A percentile compares a stretch with the other conserved stretches of the same genome.
phyloP scores from a whole-genome alignment of 768 basidiomycete genomes.

The Leccinum broughii region DNA sequence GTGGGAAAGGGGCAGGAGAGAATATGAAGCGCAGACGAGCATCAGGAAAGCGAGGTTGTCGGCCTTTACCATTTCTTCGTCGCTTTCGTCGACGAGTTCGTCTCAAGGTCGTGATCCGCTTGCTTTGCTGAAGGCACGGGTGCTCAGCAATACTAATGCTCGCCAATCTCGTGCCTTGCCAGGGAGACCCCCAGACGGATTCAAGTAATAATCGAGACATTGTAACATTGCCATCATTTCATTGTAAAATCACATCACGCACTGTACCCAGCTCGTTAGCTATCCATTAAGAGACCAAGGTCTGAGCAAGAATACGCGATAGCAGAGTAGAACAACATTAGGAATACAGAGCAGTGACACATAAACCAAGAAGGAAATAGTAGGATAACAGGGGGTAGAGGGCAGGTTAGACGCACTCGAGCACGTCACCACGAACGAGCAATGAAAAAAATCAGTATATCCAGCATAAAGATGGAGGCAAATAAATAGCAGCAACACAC shows the following conservation, averaged over 20 bases:
- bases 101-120: slow-evolving; percentile 34
- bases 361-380: slow-evolving; percentile 44
- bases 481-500: slow-evolving; percentile 40
- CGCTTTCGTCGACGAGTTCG: slow-evolving; percentile 19
- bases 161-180: slow-evolving; percentile 33
- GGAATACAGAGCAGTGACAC: slow-evolving; percentile 49
- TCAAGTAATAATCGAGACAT: slow-evolving; percentile 18
- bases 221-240: slow-evolving; percentile 2
- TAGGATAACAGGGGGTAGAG: slow-evolving; percentile 37
- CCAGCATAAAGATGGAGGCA: slow-evolving; percentile 43
- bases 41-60: slow-evolving; percentile 51
- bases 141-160: slow-evolving; percentile 64
- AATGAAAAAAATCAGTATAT: slow-evolving; percentile 35
- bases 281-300: slow-evolving; percentile 35
- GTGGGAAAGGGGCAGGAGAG: slow-evolving; percentile 56
- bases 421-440: slow-evolving; percentile 29
- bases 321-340: slow-evolving; percentile 64
- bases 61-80: slow-evolving; percentile 27
- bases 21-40: slow-evolving; percentile 43
- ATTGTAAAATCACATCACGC: slow-evolving; percentile 19
- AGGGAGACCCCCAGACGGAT: slow-evolving; percentile 24
- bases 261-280: slow-evolving; percentile 13
- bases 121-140: slow-evolving; percentile 51
- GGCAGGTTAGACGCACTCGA: slow-evolving; percentile 31
- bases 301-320: slow-evolving; percentile 47